A percentile compares a stretch with the other conserved stretches of the same genome.
Evolutionary conservation across 768 basidiomycete genomes (phyloP).

Genomic region (Boletus reticuloceps): DNA sequence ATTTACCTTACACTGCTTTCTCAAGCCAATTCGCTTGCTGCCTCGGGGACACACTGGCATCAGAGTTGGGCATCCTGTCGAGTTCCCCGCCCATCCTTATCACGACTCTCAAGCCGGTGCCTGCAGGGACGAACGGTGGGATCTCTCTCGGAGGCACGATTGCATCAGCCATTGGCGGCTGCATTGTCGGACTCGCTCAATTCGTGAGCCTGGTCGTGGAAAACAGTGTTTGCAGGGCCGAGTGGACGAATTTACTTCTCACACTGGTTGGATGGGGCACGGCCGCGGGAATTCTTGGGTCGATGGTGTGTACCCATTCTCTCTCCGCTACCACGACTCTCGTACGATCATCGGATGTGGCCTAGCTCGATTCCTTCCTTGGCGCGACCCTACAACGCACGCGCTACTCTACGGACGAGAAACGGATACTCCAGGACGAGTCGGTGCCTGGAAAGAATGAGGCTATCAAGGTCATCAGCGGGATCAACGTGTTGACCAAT

Average conservation of each 20-base stretch:
- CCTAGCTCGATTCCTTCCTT: constrained; percentile 77
- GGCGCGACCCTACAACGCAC: constrained; percentile 87
- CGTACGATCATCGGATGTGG: background rate
- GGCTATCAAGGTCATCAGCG: constrained; percentile 57
- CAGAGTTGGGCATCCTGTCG: constrained; percentile 89
- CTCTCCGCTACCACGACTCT: background rate
- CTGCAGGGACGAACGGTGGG: constrained; percentile 90
- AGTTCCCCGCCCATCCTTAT: constrained; percentile 65
- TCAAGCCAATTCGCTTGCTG: constrained; percentile 83
- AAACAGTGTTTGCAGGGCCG: constrained; percentile 49
- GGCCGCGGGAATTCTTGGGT: constrained; percentile 72
- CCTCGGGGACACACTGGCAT: constrained; percentile 89
- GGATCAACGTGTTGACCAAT: constrained; percentile 73
- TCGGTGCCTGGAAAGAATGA: constrained; percentile 35
- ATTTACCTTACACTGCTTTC: constrained; percentile 1
- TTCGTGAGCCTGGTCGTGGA: constrained; percentile 58
- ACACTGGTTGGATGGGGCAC: constrained; percentile 58
- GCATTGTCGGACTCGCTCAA: constrained; percentile 64
- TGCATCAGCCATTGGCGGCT: constrained; percentile 71
- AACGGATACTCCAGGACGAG: constrained; percentile 63
- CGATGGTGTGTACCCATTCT: constrained; percentile 50
- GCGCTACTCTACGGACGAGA: constrained; percentile 60
- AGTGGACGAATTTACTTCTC: constrained; percentile 37
- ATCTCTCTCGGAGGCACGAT: constrained; percentile 74
- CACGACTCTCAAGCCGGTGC: constrained; percentile 72